Evolutionary conservation across 2,329 filamentous ascomycete species (phyloP).

Genomic region (Pseudohalonectria lignicola): DNA sequence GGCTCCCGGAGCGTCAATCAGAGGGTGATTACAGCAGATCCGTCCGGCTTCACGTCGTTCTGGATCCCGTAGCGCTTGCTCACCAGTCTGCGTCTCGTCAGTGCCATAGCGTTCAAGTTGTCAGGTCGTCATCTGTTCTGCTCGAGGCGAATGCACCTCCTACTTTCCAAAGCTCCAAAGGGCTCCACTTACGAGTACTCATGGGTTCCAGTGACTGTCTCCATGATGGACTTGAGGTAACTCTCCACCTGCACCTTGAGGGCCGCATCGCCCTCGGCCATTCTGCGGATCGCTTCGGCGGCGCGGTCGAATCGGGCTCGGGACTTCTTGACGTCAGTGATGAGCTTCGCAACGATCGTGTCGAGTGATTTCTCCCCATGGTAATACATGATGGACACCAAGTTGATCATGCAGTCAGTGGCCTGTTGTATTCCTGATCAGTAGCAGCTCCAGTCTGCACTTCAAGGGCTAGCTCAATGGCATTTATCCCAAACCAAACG

Average conservation of each 20-base stretch:
- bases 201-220: not conserved
- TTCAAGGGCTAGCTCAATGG: no score
- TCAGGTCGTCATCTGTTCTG: no score
- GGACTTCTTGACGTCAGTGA: not conserved
- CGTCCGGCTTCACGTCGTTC: not conserved
- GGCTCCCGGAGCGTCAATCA: no score
- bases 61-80: slow-evolving; percentile 1
- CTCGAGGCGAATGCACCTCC: not conserved
- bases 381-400: slow-evolving; percentile 10
- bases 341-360: slow-evolving; percentile 2
- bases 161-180: no score
- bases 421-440: no score
- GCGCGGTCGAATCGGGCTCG: slow-evolving; percentile 2
- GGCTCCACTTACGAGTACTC: slow-evolving; percentile 2
- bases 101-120: not conserved
- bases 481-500: no score
- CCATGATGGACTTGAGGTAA: not conserved
- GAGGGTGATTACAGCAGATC: not conserved
- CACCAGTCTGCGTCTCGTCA: not conserved
- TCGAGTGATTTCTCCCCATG: slow-evolving; percentile 1
- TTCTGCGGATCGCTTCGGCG: not conserved
- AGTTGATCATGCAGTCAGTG: slow-evolving; percentile 9
- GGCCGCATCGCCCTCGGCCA: not conserved
- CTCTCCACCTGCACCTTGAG: not conserved
- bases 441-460: no score